phyloP scores from a whole-genome alignment of 75 land plant species.

The Gnetum montanum region DNA sequence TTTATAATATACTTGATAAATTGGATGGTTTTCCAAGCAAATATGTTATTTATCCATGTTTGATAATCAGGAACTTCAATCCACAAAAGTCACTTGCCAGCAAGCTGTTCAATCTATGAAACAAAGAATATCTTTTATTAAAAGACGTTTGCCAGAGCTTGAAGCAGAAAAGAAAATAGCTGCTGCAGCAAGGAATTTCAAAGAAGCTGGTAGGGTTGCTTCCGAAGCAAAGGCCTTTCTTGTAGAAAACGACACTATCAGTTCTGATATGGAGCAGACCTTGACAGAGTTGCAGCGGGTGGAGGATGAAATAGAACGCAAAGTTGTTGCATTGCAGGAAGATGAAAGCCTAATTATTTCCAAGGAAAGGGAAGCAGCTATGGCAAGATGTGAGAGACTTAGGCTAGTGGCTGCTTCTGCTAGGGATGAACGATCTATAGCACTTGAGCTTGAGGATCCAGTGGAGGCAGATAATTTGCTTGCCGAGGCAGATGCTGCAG shows the following conservation, averaged over 20 bases:
- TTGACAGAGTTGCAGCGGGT: slow-evolving; percentile 26
- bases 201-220: slow-evolving; percentile 77
- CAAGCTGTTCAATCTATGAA: slow-evolving; percentile 48
- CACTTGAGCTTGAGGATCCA: slow-evolving; percentile 52
- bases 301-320: slow-evolving; percentile 37
- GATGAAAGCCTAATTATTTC: slow-evolving; percentile 28
- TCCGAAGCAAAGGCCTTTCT: slow-evolving; percentile 62
- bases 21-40: no score
- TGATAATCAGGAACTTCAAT: slow-evolving; percentile 55
- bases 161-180: slow-evolving; percentile 88
- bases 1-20: no score
- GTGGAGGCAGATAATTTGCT: slow-evolving; percentile 61
- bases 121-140: slow-evolving; percentile 50
- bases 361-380: slow-evolving; percentile 64
- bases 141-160: slow-evolving; percentile 65
- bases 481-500: slow-evolving; percentile 66
- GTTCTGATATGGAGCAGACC: slow-evolving; percentile 22
- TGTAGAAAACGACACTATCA: slow-evolving; percentile 36
- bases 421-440: slow-evolving; percentile 57
- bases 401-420: slow-evolving; percentile 52
- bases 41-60: no score
- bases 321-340: slow-evolving; percentile 25
- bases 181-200: slow-evolving; percentile 77
- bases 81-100: slow-evolving; percentile 40
- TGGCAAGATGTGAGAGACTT: slow-evolving; percentile 53